These are phyloP conservation scores for Cercophora newfieldiana DNA, from an alignment of 495 filamentous ascomycete species.

Conservation along the genomic window DNA sequence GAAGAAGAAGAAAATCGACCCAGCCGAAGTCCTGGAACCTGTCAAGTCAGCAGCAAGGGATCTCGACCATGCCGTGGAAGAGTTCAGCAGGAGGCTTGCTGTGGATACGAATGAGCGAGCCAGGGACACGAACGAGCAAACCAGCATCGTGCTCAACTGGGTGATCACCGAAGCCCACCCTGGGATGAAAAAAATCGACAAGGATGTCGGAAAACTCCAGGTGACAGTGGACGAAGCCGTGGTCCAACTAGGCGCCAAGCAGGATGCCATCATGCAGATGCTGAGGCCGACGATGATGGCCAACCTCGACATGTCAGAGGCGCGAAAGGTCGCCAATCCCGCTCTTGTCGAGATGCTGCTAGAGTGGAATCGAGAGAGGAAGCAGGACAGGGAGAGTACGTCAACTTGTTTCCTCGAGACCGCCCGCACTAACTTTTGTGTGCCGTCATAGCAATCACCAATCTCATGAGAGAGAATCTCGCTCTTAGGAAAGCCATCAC, in stretches of 20 bases:
- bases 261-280: not conserved
- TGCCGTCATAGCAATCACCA: not conserved
- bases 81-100: not conserved
- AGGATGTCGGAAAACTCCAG: not conserved
- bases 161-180: conserved; percentile 1
- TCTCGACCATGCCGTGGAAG: conserved; percentile 6
- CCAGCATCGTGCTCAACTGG: not conserved
- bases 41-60: not conserved
- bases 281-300: not conserved
- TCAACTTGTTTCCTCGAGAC: not conserved
- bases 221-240: not conserved
- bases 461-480: not conserved
- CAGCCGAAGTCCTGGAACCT: not conserved
- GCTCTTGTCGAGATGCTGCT: not conserved
- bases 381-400: not conserved
- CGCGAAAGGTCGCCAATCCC: not conserved
- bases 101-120: not conserved
- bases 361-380: not conserved
- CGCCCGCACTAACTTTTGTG: not conserved
- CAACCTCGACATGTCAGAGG: not conserved
- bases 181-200: not conserved
- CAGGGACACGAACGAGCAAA: not conserved
- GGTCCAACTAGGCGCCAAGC: not conserved
- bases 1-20: not conserved
- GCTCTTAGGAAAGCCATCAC: not conserved